Conservation (phyloP, 306 rosid genomes). For the Crataegus laevigata region DNA sequence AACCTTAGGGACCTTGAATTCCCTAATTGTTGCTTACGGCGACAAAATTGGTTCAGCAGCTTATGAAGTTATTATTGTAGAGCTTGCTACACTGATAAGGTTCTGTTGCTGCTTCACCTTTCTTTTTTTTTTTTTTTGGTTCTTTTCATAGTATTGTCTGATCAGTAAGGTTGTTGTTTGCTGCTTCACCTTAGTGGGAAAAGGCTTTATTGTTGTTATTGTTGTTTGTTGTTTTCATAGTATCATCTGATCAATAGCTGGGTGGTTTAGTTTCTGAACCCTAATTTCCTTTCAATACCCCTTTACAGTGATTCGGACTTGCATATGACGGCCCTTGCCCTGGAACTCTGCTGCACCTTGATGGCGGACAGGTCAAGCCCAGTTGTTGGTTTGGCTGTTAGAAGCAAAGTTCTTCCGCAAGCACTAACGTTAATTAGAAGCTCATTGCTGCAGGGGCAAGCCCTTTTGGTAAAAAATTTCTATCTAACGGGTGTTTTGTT, state of each 20-base stretch:
- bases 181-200: too few species aligned
- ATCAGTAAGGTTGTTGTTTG: too few species aligned
- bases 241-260: not conserved
- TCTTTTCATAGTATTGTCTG: not conserved
- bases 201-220: too few species aligned
- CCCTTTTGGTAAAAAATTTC: slow-evolving; percentile 59
- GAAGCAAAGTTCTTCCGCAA: slow-evolving; percentile 98
- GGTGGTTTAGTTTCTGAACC: slow-evolving; percentile 16
- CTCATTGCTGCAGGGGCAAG: slow-evolving; percentile 96
- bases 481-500: slow-evolving; percentile 9
- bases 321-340: slow-evolving; percentile 98
- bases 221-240: not conserved
- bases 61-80: slow-evolving; percentile 71
- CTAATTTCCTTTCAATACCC: slow-evolving; percentile 6
- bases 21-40: slow-evolving; percentile 90
- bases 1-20: slow-evolving; percentile 88
- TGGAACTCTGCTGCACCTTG: slow-evolving; percentile 93
- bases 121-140: not conserved
- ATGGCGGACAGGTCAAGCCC: slow-evolving; percentile 93
- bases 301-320: slow-evolving; percentile 90
- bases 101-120: slow-evolving; percentile 20
- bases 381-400: slow-evolving; percentile 80
- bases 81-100: slow-evolving; percentile 89
- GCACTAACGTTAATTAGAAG: slow-evolving; percentile 84
- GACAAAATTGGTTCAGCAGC: slow-evolving; percentile 88